phyloP scores from a whole-genome alignment of 768 basidiomycete genomes.

The Leccinum sublutescens region DNA sequence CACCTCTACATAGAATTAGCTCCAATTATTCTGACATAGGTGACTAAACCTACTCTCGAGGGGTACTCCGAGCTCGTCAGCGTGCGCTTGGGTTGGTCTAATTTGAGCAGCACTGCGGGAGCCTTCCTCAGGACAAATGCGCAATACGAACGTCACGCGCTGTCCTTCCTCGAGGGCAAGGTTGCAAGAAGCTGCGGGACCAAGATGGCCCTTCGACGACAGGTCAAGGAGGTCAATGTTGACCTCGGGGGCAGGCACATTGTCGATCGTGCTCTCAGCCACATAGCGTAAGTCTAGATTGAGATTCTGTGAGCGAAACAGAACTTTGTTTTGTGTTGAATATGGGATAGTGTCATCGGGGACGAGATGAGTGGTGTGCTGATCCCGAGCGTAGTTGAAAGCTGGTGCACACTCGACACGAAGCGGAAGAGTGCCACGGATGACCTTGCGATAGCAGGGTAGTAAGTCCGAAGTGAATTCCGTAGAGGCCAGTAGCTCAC shows the following conservation, averaged over 20 bases:
- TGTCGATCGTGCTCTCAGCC: slow-evolving; percentile 53
- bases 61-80: slow-evolving; percentile 45
- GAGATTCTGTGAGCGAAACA: slow-evolving; percentile 59
- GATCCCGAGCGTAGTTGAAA: slow-evolving; percentile 87
- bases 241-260: slow-evolving; percentile 51
- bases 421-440: slow-evolving; percentile 79
- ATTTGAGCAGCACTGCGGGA: slow-evolving; percentile 4
- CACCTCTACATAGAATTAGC: slow-evolving; percentile 35
- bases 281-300: slow-evolving; percentile 78
- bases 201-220: slow-evolving; percentile 70
- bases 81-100: slow-evolving; percentile 38
- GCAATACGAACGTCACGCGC: slow-evolving; percentile 82
- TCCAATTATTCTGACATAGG: neutral
- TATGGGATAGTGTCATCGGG: slow-evolving; percentile 45
- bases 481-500: slow-evolving; percentile 24
- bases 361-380: slow-evolving; percentile 63
- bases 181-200: slow-evolving; percentile 56
- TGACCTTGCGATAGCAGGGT: slow-evolving; percentile 44
- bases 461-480: neutral
- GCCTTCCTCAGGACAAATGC: slow-evolving; percentile 56
- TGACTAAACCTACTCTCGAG: slow-evolving; percentile 37
- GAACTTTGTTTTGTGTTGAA: slow-evolving; percentile 50
- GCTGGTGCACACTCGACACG: slow-evolving; percentile 92
- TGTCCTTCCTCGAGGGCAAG: slow-evolving; percentile 81
- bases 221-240: slow-evolving; percentile 62